phyloP scores from a whole-genome alignment of 164 flowering plant genomes.

The Cinnamomum micranthum region DNA sequence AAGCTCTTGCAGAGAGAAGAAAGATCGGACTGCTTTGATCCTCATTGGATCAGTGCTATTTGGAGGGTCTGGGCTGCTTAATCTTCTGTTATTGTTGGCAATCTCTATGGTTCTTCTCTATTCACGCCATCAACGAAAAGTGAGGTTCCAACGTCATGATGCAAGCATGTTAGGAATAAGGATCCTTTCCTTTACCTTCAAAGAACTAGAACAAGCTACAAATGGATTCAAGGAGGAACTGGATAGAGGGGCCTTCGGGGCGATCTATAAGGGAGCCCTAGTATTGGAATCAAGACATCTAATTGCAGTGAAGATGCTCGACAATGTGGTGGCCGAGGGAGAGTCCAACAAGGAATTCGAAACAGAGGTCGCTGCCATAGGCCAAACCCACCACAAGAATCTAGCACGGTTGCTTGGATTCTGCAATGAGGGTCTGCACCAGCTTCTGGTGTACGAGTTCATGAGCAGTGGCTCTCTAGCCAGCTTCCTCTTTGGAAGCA shows the following conservation, averaged over 20 bases:
- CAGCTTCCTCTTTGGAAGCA: slow-evolving; percentile 14
- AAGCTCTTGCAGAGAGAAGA: neutral
- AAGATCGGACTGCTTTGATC: neutral
- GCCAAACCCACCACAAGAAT: slow-evolving; percentile 25
- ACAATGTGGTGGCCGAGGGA: slow-evolving; percentile 7
- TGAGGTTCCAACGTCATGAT: neutral
- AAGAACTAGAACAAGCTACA: slow-evolving; percentile 22
- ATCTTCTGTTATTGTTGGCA: neutral
- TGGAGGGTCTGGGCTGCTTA: slow-evolving; percentile 10
- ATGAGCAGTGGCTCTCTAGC: slow-evolving; percentile 22
- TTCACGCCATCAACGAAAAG: neutral
- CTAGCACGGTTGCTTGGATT: slow-evolving; percentile 23
- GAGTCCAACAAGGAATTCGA: slow-evolving; percentile 15
- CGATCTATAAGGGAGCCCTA: slow-evolving; percentile 18
- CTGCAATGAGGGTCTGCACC: slow-evolving; percentile 20
- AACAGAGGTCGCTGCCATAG: slow-evolving; percentile 20
- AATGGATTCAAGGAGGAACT: slow-evolving; percentile 16
- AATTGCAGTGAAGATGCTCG: slow-evolving; percentile 22
- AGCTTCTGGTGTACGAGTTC: slow-evolving; percentile 23
- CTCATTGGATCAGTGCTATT: slow-evolving; percentile 3
- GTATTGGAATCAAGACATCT: neutral
- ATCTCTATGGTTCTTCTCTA: neutral
- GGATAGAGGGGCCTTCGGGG: slow-evolving; percentile 13
- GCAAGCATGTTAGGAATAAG: neutral
- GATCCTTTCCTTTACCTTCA: slow-evolving; percentile 13